Evolutionary conservation across 2,329 filamentous ascomycete species (phyloP).

Genomic region (Catunica adiposa): DNA sequence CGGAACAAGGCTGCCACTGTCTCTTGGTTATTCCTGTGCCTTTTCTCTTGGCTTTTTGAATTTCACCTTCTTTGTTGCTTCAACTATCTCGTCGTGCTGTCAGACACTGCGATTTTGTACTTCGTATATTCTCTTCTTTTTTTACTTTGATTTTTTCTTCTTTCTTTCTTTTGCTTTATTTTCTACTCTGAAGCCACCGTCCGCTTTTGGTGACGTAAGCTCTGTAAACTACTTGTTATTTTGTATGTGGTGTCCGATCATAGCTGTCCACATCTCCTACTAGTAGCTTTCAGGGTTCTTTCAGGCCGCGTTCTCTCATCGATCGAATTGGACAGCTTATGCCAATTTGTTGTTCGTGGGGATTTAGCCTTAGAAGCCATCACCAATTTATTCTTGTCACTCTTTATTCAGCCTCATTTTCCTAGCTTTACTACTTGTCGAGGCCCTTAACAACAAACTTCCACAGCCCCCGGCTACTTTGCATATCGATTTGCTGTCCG

Average conservation of each 20-base stretch:
- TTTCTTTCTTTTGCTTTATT: neutral
- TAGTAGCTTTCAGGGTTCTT: neutral
- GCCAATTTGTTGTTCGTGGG: neutral
- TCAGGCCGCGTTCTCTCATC: neutral
- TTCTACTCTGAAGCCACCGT: neutral
- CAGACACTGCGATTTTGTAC: too few species aligned
- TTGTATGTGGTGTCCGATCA: neutral
- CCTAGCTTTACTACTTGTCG: too few species aligned
- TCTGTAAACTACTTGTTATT: neutral
- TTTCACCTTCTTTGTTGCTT: constrained; percentile 20
- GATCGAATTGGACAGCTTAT: neutral
- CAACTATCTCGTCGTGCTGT: neutral
- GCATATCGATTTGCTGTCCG: neutral
- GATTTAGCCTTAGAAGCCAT: neutral
- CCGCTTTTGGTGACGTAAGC: neutral
- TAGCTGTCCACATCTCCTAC: neutral
- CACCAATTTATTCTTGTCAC: neutral
- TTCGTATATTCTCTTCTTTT: neutral
- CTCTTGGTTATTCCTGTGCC: neutral
- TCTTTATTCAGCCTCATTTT: neutral
- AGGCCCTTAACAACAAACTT: neutral
- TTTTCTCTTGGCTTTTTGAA: neutral
- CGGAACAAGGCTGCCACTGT: neutral
- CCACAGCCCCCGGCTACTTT: neutral
- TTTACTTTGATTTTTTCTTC: neutral